These are phyloP conservation scores for Ceratocystis eucalypticola DNA, from an alignment of 2,329 filamentous ascomycete species.

Conservation along the genomic window DNA sequence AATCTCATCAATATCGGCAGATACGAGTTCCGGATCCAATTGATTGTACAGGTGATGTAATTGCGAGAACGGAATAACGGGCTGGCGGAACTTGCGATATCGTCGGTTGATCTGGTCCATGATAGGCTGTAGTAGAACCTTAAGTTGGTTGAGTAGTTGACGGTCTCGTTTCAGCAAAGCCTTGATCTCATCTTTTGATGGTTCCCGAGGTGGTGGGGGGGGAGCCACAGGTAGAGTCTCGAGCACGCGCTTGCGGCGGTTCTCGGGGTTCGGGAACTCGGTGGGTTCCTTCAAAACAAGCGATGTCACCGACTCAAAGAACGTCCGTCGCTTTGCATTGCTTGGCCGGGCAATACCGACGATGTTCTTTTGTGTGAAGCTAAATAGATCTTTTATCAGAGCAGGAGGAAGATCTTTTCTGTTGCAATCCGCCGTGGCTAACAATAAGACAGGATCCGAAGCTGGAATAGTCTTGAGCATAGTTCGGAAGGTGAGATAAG, in stretches of 20 bases:
- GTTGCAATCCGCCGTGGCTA: conserved; percentile 68
- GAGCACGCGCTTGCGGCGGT: conserved; percentile 74
- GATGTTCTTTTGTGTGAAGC: conserved; percentile 67
- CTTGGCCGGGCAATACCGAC: conserved; percentile 56
- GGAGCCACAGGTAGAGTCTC: conserved; percentile 65
- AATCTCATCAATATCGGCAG: conserved; percentile 39
- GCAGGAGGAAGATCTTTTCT: conserved; percentile 46
- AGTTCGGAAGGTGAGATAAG: conserved; percentile 68
- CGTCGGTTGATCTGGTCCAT: conserved; percentile 93
- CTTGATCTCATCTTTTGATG: conserved; percentile 68
- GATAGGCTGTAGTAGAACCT: conserved; percentile 78
- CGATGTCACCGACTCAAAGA: conserved; percentile 60
- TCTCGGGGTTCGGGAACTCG: conserved; percentile 76
- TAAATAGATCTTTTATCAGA: conserved; percentile 68
- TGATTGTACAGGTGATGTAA: conserved; percentile 79
- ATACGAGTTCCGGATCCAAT: conserved; percentile 57
- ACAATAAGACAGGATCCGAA: conserved; percentile 74
- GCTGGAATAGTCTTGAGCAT: conserved; percentile 73
- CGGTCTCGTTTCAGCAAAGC: conserved; percentile 70
- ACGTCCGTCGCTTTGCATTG: conserved; percentile 54
- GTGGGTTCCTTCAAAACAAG: conserved; percentile 67
- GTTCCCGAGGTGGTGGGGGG: conserved; percentile 50
- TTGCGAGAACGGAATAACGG: conserved; percentile 58
- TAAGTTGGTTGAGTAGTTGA: conserved; percentile 71
- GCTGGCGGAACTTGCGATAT: conserved; percentile 76